Base-by-base conservation (phyloP, 805 yeast species). In the Wickerhamomyces hampshirensis region DNA sequence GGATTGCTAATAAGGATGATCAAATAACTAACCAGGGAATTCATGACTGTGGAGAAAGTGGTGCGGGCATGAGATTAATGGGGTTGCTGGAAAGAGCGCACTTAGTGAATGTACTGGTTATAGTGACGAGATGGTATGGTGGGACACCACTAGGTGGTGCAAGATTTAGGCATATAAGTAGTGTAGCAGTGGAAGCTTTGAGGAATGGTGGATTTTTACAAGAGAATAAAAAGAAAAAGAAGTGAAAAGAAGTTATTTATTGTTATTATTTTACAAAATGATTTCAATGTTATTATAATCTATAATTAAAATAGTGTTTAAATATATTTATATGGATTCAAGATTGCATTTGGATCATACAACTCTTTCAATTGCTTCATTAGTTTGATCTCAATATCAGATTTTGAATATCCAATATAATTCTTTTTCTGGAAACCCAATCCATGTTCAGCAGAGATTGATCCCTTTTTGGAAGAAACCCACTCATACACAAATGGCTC, bases 401-500 rank as follows among this genome's bases (percentile, higher is more conserved):
- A 75, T 69, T 89, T 93, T 35, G 95, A 74, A 66, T 91, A 93
- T 8, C 81, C 81, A 48, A 91, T 73, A 59, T 84, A 93, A 55
- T 85, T 84, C 51, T 83, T 87, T 81, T 93, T 93, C 55, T 91
- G 97, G 75, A 93, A 86, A 0, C 98, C 98, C 39, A 93, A 70
- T 12, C 98, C 98, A 59, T 93, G 98, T 62, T 93, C 98, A 18
- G 98, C 98, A 40, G 95, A 83, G 36, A 93, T 82, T 2, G 98
- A 89, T 16, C 98, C 98, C 23, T 79, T 66, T 51, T 62, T 73
- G 54, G 59, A 51, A 5, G 65, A 56, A 37, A 93, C 84, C 83
- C 89, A 89, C 65, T 93, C 95, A 58, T 88, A 93, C 21, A 93
- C 93, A 63, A 84, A 93, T 31, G 98, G 98, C 62, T 93, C 98